Evolutionary conservation across 495 filamentous ascomycete genomes (phyloP), one percentile per base, ranked within the genome.

Genomic region (Cenococcum geophilum): DNA sequence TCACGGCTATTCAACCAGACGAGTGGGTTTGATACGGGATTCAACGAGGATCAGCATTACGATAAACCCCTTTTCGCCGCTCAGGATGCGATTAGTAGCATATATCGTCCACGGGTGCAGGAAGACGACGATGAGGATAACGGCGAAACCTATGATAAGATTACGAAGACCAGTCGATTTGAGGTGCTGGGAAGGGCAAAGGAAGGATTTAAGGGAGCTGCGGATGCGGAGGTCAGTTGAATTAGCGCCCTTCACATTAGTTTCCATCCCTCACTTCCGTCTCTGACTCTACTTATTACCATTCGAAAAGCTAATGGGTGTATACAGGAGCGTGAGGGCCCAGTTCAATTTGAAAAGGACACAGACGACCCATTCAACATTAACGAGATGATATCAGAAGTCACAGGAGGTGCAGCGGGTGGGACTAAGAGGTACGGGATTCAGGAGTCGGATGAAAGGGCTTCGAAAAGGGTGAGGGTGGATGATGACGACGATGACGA

Each of bases 321-420:
- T 49, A n/a, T 45, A 40, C 59, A 89, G 86, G 85, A 77, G 49
- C 81, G 89, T 61, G 87, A 91, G 47, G 93, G 93, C 21, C 93
- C 95, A 1, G 93, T 99, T n/a, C 89, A 95, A 71, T 99, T 99
- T 71, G 93, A 97, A 76, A 95, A 93, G 76, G 93, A 97, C 64
- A 77, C 74, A 3, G 80, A 80, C 18, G 92, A 97, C 76, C 89
- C 91, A 6, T 97, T 97, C 67, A 87, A 91, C 34, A 91, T 97
- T 60, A 90, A 96, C 67, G 88, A 86, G 68, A 95, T 98, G 79
- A 86, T 99, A 70, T 81, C 79, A 23, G 89, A 95, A 73, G 89
- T 89, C 71, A 86, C 74, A 63, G 76, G 83, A 61, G 70, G 77
- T 1, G 72, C 70, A 18, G 72, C 71, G 49, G 76, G 67, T 21